These are phyloP conservation scores for Erigeron canadensis DNA, from an alignment of 129 eudicot species.

Conservation along the genomic window DNA sequence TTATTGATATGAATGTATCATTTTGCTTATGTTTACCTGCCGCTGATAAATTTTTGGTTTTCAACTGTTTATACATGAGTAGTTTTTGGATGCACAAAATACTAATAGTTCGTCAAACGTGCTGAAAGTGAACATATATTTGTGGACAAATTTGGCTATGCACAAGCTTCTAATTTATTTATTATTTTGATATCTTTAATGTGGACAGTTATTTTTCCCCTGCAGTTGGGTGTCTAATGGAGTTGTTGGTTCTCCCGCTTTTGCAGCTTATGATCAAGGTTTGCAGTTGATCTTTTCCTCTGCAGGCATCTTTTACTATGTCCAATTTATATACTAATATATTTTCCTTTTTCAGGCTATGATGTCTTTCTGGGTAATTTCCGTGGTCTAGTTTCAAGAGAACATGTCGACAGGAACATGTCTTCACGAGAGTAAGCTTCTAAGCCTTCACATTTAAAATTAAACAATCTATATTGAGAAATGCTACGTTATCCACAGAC, in stretches of 20 bases:
- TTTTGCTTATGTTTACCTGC: too few relatives aligned
- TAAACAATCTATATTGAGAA: neutral
- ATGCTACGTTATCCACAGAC: too few relatives aligned
- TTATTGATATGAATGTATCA: too few relatives aligned
- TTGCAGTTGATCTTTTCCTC: slow-evolving; percentile 26
- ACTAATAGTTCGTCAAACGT: too few relatives aligned
- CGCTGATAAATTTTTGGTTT: too few relatives aligned
- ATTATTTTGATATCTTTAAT: neutral
- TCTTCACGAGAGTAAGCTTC: slow-evolving; percentile 86
- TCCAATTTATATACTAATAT: neutral
- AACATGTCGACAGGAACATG: slow-evolving; percentile 70
- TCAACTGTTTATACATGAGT: too few relatives aligned
- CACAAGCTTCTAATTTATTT: neutral
- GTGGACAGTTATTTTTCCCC: slow-evolving; percentile 1
- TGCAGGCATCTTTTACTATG: neutral
- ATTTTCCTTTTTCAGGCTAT: slow-evolving; percentile 54
- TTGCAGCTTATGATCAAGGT: slow-evolving; percentile 99
- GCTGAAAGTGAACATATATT: too few relatives aligned
- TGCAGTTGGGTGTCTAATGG: slow-evolving; percentile 97
- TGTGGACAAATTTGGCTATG: neutral
- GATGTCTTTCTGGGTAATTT: slow-evolving; percentile 94
- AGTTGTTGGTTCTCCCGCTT: slow-evolving; percentile 98
- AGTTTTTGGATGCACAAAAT: too few relatives aligned
- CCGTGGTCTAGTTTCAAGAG: slow-evolving; percentile 92
- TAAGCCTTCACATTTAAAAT: neutral